Base-by-base conservation (phyloP, 2,329 filamentous ascomycete species). In the Ciborinia camelliae region DNA sequence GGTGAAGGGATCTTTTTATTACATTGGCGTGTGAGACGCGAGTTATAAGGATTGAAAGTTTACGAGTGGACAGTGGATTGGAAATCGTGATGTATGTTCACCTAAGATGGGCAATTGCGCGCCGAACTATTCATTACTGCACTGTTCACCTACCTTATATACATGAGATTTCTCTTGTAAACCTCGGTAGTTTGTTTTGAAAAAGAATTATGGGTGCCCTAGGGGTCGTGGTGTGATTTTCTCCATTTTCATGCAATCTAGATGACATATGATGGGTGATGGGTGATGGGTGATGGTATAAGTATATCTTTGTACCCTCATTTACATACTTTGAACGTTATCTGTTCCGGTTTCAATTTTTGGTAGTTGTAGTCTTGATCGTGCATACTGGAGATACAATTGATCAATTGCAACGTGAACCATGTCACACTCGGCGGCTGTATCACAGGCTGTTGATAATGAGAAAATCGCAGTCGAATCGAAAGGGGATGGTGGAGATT, bases 61-160 rank as follows among this genome's bases (percentile, higher is more conserved):
- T n/a, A 3, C 14, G 12, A 26, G 20, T 37, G 20, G 32, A 45
- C 39, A 58, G 12, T 39, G 54, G 39, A 15, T 32, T 45, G 28
- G 32, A 26, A 5, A 58, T 58, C 54, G 20, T 23, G 54, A 58
- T 58, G 39, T 58, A n/a, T n/a, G n/a, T n/a, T n/a, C n/a, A n/a
- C 23, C 51, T 12, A n/a, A 50, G 47, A 18, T 28, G 47, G 9
- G 51, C 35, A n/a, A 37, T 53, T 35, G 51, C 30, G 30, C 35
- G n/a, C 51, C 30, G 15, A 15, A 20, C 28, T n/a, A 20, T n/a
- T n/a, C 26, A 32, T 10, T 28, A 51, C 28, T 51, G 28, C 15
- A 4, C 10, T n/a, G 10, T 14, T n/a, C n/a, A n/a, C n/a, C n/a
- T n/a, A n/a, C n/a, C n/a, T 1, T 14, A 48, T 30, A 43, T 30